Percentiles rank a stretch among this genome's conserved stretches.
phyloP scores from a whole-genome alignment of 2,329 filamentous ascomycete genomes.

The Arthrocladium fulminans region DNA sequence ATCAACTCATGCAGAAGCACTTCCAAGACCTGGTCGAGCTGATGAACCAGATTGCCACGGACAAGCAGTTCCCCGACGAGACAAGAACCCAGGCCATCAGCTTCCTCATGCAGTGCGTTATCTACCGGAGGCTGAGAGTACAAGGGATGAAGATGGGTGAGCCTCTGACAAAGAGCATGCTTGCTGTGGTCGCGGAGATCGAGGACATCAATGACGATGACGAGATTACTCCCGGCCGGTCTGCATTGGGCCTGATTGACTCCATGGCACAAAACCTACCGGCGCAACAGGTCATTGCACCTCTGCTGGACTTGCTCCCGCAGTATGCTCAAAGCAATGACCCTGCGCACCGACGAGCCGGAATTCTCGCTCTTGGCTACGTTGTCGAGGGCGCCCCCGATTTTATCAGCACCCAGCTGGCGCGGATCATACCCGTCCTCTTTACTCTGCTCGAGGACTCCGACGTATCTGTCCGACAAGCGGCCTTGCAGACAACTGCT shows the following conservation, averaged over 20 bases:
- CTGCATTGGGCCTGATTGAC: conserved; percentile 79
- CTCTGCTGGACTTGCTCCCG: conserved; percentile 76
- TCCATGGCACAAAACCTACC: conserved; percentile 81
- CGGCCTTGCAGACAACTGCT: conserved; percentile 77
- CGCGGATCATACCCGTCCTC: conserved; percentile 74
- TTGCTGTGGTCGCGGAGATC: conserved; percentile 85
- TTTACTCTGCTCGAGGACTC: conserved; percentile 73
- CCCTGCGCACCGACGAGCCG: conserved; percentile 75
- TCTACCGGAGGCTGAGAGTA: conserved; percentile 90
- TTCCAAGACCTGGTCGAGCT: conserved; percentile 85
- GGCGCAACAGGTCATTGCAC: conserved; percentile 87
- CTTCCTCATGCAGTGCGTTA: conserved; percentile 86
- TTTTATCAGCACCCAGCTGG: conserved; percentile 89
- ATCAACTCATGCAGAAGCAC: conserved; percentile 70
- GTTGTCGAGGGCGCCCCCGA: conserved; percentile 95
- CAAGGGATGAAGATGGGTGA: conserved; percentile 82
- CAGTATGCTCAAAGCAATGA: conserved; percentile 67
- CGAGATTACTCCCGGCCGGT: conserved; percentile 74
- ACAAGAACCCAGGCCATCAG: conserved; percentile 81
- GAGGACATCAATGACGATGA: conserved; percentile 61
- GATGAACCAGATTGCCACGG: conserved; percentile 79
- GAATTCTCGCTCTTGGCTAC: conserved; percentile 84
- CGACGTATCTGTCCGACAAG: conserved; percentile 76
- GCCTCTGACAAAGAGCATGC: conserved; percentile 74
- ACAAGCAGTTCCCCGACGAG: conserved; percentile 71